Evolutionary conservation across 2,329 filamentous ascomycete species (phyloP).

Genomic region (Hyphodiscus sp.): DNA sequence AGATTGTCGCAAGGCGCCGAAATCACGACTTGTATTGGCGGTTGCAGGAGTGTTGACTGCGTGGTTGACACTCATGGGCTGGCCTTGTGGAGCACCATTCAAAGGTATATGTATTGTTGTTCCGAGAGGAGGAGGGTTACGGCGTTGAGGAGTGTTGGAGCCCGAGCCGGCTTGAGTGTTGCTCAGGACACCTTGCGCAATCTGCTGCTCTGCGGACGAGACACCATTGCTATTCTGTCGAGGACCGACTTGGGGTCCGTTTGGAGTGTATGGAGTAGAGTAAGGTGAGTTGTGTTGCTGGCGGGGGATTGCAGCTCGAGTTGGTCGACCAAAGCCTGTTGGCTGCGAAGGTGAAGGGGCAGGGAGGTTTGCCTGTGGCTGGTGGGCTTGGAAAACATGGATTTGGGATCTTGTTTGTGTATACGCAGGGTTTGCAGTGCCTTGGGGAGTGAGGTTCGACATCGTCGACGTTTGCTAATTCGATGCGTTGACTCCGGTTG

Average conservation of each 20-base stretch:
- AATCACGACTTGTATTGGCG: slow-evolving; percentile 17
- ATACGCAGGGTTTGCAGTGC: slow-evolving; percentile 21
- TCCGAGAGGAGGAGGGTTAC: slow-evolving; percentile 25
- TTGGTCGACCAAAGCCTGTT: slow-evolving; percentile 18
- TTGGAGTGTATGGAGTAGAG: slow-evolving; percentile 26
- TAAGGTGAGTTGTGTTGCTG: slow-evolving; percentile 26
- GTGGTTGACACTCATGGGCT: slow-evolving; percentile 27
- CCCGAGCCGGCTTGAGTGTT: slow-evolving; percentile 19
- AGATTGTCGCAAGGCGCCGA: slow-evolving; percentile 20
- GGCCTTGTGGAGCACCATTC: slow-evolving; percentile 21
- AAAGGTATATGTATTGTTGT: slow-evolving; percentile 27
- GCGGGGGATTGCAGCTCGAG: slow-evolving; percentile 22
- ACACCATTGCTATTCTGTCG: slow-evolving; percentile 21
- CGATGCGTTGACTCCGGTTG: slow-evolving; percentile 3
- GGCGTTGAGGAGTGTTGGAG: slow-evolving; percentile 26
- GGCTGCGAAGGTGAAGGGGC: slow-evolving; percentile 23
- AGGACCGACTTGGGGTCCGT: slow-evolving; percentile 16
- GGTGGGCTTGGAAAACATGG: slow-evolving; percentile 23
- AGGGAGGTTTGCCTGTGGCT: slow-evolving; percentile 16
- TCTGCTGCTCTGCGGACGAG: slow-evolving; percentile 30
- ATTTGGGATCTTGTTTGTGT: slow-evolving; percentile 12
- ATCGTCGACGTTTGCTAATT: slow-evolving; percentile 14
- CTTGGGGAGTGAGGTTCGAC: slow-evolving; percentile 25
- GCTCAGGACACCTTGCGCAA: slow-evolving; percentile 29
- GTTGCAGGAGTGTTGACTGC: slow-evolving; percentile 23